Evolutionary conservation across 78 protist genomes (phyloP), one percentile per base, ranked within the genome.

Genomic region (Dictyostelium intermedium): DNA sequence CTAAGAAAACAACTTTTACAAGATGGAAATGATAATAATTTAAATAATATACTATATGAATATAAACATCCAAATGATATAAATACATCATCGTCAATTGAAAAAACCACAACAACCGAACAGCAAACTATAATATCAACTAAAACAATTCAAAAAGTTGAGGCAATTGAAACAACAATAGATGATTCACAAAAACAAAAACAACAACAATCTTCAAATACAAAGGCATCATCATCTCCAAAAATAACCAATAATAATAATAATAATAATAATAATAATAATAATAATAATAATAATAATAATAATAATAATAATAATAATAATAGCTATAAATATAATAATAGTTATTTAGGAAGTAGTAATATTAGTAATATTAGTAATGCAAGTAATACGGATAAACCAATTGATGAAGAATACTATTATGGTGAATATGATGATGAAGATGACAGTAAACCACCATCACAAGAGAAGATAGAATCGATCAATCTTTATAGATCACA

Each of bases 401-500:
- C 82, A 41, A 16, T 77, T 18, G 30, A 41, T 41, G 34, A 34
- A 10, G 53, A 30, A 14, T 73, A n/a, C 7, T 37, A 30, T 73
- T 37, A 73, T 73, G 81, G 45, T 41, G 60, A 41, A 20, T 25
- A 77, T 11, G 82, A 77, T 32, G 82, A 41, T 18, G 82, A 76
- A 9, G 87, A 83, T 13, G 91, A 84, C 32, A 66, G 53, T 20
- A 39, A 56, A 34, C 80, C 47, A 20, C 80, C 47, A 20, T 41
- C 78, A 32, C 82, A 77, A 43, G 82, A 77, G 41, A 77, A 77
- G 41, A 43, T 43, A 5, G 82, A 77, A 34, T 41, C 82, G 4
- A 77, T 77, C 23, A 77, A 43, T 41, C 30, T 77, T 41, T 77
- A 77, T 76, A 86, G 77, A 16, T 35, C 47, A 30, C 83, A 86